phyloP scores from a whole-genome alignment of 352 stramenopile genomes.

The Phytophthora meadii region DNA sequence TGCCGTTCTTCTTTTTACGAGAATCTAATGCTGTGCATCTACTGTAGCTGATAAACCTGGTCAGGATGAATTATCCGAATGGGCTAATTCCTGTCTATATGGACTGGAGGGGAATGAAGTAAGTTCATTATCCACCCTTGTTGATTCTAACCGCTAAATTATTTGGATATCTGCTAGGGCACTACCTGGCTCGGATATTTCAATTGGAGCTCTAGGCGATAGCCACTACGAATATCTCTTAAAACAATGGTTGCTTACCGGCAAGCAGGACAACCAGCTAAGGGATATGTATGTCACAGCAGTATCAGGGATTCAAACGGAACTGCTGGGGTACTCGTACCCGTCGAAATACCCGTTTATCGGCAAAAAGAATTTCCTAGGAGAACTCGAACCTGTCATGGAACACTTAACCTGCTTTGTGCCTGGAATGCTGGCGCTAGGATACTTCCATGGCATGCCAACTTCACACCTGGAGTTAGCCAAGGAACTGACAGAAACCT shows the following conservation, averaged over 20 bases:
- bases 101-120: constrained; percentile 40
- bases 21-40: neutral
- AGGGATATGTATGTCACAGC: constrained; percentile 62
- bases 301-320: constrained; percentile 52
- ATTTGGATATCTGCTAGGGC: neutral
- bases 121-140: neutral
- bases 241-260: constrained; percentile 73
- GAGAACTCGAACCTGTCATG: constrained; percentile 51
- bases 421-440: constrained; percentile 82
- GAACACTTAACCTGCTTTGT: constrained; percentile 92
- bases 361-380: constrained; percentile 38
- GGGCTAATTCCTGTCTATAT: constrained; percentile 55
- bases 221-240: constrained; percentile 85
- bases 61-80: constrained; percentile 41
- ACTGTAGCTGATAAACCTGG: constrained; percentile 38
- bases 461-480: constrained; percentile 68
- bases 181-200: constrained; percentile 33
- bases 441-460: constrained; percentile 59
- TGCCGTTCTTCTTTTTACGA: too few relatives aligned
- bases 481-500: constrained; percentile 75
- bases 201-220: constrained; percentile 66
- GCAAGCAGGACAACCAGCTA: constrained; percentile 55
- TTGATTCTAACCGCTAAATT: neutral
- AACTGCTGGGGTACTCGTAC: constrained; percentile 49
- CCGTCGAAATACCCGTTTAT: constrained; percentile 55